Base-by-base conservation (phyloP, 345 rosid species). In the Raphanus sativus region DNA sequence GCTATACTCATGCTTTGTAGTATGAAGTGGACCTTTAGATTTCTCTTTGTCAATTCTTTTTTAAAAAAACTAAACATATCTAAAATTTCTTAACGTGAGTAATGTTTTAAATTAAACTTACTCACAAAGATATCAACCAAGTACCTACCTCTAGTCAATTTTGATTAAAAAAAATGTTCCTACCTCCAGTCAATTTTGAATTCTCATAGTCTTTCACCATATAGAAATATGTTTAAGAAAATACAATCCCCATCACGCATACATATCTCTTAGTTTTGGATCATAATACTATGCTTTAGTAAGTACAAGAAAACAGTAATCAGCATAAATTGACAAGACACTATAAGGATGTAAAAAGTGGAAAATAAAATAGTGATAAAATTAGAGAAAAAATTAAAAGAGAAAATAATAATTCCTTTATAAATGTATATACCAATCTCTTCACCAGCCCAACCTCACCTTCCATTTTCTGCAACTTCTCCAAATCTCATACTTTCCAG, bases 391-490 rank as follows among this genome's bases (percentile, higher is more conserved):
- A 26, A 24, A 25, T 12, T 4, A 17, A 52, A 36, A 62, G 28
- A 12, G 2, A 26, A 40, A 34, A 17, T 0, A 36, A n/a, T 13
- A 4, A 69, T 74, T 75, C 82, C 74, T 16, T 76, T 80, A 80
- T 80, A 80, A 76, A 80, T 75, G 79, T 75, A 71, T 15, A 75
- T 66, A 80, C 73, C 65, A 77, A 80, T 71, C 80, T 80, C 80
- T 40, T 80, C 79, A 70, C 73, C 73, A 76, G 76, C 82, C 73
- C 74, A 73, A 61, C 77, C 77, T 75, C 67, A 65, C 73, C 83
- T 80, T 80, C 83, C 80, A 75, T 71, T 69, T 75, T 80, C 80
- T 80, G 80, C 83, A 80, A 80, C 79, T 75, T 80, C 79, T 80
- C 68, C 79, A 74, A 67, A 67, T 80, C 71, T 69, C 79, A 80